A percentile compares a stretch with the other conserved stretches of the same genome.
Evolutionary conservation across 208 protist genomes (phyloP).

Genomic region (Sergeia podlipaevii): DNA sequence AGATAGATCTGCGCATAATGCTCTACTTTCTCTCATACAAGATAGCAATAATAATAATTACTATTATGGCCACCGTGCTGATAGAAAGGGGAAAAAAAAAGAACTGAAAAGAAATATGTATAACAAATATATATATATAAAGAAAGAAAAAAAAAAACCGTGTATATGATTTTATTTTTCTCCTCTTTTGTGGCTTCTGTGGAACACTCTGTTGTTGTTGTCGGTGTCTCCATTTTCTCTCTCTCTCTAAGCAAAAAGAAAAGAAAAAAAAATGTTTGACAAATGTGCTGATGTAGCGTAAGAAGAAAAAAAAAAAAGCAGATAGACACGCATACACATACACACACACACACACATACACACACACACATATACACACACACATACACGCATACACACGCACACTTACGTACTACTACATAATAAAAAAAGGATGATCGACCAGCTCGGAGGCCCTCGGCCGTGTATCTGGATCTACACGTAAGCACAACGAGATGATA

Average conservation of each 20-base stretch:
- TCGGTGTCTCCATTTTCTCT: too few relatives aligned
- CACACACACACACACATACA: not conserved
- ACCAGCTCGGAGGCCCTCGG: conserved; percentile 44
- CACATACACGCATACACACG: conserved; percentile 10
- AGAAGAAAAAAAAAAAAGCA: not conserved
- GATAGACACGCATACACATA: not conserved
- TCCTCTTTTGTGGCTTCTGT: too few relatives aligned
- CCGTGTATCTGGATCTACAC: conserved; percentile 21
- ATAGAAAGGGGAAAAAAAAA: not conserved
- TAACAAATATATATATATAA: not conserved
- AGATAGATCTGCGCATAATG: too few relatives aligned
- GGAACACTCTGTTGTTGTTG: too few relatives aligned
- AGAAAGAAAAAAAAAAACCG: not conserved
- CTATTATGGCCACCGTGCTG: too few relatives aligned
- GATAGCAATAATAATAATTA: too few relatives aligned
- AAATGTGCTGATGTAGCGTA: not conserved
- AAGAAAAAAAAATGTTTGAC: not conserved
- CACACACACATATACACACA: conserved; percentile 5
- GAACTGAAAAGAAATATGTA: not conserved
- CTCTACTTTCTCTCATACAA: too few relatives aligned
- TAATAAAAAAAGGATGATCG: conserved; percentile 45
- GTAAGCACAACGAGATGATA: conserved; percentile 38
- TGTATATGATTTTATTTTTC: too few relatives aligned
- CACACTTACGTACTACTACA: not conserved
- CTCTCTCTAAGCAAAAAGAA: not conserved